A percentile compares a stretch with the other conserved stretches of the same genome.
Evolutionary conservation across 163 green algal genomes (phyloP).

Genomic region (Scenedesmus sp.): DNA sequence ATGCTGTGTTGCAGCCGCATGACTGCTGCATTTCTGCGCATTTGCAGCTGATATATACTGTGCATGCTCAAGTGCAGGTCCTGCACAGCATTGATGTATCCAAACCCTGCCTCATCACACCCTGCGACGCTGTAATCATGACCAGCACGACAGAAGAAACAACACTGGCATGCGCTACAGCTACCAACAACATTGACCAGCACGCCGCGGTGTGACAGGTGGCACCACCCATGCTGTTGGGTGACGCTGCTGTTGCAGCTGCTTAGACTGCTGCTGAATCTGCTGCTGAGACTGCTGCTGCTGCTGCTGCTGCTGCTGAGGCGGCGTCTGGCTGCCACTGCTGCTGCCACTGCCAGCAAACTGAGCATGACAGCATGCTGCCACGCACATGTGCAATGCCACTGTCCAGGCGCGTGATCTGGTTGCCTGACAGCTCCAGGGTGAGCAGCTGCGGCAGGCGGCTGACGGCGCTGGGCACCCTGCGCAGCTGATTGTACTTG

Average conservation of each 20-base stretch:
- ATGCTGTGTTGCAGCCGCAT: not conserved
- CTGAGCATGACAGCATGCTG: not conserved
- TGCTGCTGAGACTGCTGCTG: not conserved
- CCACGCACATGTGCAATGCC: slow-evolving; percentile 43
- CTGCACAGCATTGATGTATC: no score
- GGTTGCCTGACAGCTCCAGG: slow-evolving; percentile 80
- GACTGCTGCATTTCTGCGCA: no score
- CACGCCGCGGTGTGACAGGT: not conserved
- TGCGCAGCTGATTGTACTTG: slow-evolving; percentile 81
- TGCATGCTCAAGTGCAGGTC: not conserved
- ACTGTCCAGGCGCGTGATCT: slow-evolving; percentile 72
- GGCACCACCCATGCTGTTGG: not conserved
- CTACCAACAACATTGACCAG: no score
- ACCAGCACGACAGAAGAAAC: no score
- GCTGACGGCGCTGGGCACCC: slow-evolving; percentile 60
- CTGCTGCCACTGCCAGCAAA: not conserved
- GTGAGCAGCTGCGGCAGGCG: slow-evolving; percentile 65
- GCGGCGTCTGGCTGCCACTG: no score
- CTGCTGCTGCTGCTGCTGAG: not conserved
- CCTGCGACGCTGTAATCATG: no score
- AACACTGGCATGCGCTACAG: no score
- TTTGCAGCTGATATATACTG: not conserved
- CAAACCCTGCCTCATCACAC: no score
- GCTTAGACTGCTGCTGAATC: not conserved
- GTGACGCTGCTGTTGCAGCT: not conserved